Evolutionary conservation across 495 filamentous ascomycete species (phyloP).

Genomic region (Platismatia glauca): DNA sequence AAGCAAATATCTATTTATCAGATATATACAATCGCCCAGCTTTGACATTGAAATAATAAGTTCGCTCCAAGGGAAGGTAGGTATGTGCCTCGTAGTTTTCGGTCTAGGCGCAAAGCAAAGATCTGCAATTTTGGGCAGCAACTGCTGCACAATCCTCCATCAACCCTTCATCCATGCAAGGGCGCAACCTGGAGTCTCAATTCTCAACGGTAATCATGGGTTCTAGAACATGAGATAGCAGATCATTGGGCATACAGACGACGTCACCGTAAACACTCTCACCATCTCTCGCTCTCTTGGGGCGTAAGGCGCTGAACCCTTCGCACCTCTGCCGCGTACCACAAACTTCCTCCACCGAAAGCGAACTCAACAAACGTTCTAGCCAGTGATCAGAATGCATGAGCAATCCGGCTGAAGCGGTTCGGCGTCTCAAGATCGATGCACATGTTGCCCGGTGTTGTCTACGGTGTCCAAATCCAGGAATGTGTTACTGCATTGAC

Average conservation of each 20-base stretch:
- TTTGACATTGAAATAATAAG: not conserved
- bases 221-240: not conserved
- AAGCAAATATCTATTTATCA: not conserved
- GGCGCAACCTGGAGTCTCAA: constrained; percentile 2
- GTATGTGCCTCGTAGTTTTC: not conserved
- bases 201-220: not conserved
- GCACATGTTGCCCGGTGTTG: not conserved
- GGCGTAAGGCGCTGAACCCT: constrained; percentile 2
- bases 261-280: not conserved
- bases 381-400: constrained; percentile 3
- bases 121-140: constrained; percentile 18
- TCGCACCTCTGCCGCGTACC: not conserved
- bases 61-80: not conserved
- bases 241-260: constrained; percentile 12
- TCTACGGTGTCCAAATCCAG: constrained; percentile 2
- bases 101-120: constrained; percentile 3
- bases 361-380: not conserved
- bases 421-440: constrained; percentile 4
- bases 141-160: constrained; percentile 12
- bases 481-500: constrained; percentile 2
- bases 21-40: not conserved
- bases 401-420: not conserved
- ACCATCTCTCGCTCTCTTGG: constrained; percentile 1
- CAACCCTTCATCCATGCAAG: constrained; percentile 12
- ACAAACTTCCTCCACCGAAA: not conserved